Conservation (phyloP, 1,284 basidiomycete genomes). For the Ceratobasidium sp. region DNA sequence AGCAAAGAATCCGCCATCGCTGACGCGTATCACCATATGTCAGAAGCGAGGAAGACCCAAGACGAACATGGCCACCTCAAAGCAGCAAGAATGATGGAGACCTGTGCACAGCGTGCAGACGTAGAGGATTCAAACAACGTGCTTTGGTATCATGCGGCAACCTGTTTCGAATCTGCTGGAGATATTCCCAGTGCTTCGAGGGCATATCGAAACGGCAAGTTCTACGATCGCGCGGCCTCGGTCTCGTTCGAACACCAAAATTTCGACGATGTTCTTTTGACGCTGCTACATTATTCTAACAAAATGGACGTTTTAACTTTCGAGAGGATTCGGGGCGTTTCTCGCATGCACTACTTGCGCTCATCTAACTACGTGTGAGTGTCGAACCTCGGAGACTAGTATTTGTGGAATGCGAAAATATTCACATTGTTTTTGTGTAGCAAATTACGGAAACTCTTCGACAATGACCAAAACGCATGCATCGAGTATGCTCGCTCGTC, state of each 20-base stretch:
- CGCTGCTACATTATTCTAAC: neutral
- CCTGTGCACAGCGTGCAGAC: neutral
- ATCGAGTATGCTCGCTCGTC: constrained; percentile 31
- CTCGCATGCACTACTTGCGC: constrained; percentile 32
- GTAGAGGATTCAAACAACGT: neutral
- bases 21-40: constrained; percentile 33
- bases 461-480: constrained; percentile 13
- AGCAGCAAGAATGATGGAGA: constrained; percentile 25
- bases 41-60: constrained; percentile 22
- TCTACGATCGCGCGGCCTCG: constrained; percentile 33
- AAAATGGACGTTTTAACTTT: neutral
- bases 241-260: constrained; percentile 21
- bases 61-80: neutral
- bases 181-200: constrained; percentile 10
- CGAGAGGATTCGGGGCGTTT: constrained; percentile 22
- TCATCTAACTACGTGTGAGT: constrained; percentile 24
- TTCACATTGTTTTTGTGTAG: neutral
- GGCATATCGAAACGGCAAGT: constrained; percentile 24
- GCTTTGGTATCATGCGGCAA: constrained; percentile 36
- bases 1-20: constrained; percentile 25
- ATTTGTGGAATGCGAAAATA: neutral
- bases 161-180: constrained; percentile 4
- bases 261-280: constrained; percentile 20
- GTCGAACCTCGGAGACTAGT: neutral
- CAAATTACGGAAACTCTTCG: constrained; percentile 13